phyloP scores from a whole-genome alignment of 1,284 basidiomycete genomes.

The Pisolithus thermaeus region DNA sequence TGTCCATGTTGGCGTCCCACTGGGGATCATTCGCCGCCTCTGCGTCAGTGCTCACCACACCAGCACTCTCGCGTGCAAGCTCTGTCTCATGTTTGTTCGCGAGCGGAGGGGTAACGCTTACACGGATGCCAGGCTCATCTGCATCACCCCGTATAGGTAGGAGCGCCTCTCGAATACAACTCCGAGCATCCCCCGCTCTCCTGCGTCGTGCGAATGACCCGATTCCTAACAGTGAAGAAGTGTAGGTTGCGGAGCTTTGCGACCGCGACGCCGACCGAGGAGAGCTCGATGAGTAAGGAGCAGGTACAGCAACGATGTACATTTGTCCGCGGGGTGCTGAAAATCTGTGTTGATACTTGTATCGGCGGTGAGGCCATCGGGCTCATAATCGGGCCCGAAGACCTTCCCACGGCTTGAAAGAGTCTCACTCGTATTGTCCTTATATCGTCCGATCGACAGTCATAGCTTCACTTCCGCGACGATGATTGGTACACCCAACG shows the following conservation, averaged over 20 bases:
- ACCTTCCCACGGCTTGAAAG: conserved; percentile 65
- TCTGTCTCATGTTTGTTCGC: conserved; percentile 31
- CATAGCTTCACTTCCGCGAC: conserved; percentile 50
- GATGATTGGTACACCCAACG: conserved; percentile 8
- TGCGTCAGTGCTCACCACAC: conserved; percentile 27
- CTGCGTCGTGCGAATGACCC: conserved; percentile 6
- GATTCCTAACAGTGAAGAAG: conserved; percentile 35
- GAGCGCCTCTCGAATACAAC: conserved; percentile 16
- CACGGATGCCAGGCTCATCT: conserved; percentile 2
- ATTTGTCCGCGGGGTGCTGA: neutral
- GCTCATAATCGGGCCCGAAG: conserved; percentile 41
- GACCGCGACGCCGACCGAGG: conserved; percentile 14
- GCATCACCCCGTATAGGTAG: conserved; percentile 10
- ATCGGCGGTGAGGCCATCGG: conserved; percentile 3
- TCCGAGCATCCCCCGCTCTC: conserved; percentile 13
- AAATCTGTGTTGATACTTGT: conserved; percentile 12
- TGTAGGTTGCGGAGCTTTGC: conserved; percentile 72
- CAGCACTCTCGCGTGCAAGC: conserved; percentile 40
- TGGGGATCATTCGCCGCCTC: conserved; percentile 36
- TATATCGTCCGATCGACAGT: conserved; percentile 67
- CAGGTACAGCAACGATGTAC: too few species aligned
- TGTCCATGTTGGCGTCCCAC: conserved; percentile 33
- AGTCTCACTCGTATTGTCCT: conserved; percentile 78
- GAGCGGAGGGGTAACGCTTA: conserved; percentile 12
- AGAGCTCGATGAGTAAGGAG: too few species aligned